These are phyloP conservation scores for Rubia tinctorum DNA, from an alignment of 305 asterid species.

Conservation along the genomic window DNA sequence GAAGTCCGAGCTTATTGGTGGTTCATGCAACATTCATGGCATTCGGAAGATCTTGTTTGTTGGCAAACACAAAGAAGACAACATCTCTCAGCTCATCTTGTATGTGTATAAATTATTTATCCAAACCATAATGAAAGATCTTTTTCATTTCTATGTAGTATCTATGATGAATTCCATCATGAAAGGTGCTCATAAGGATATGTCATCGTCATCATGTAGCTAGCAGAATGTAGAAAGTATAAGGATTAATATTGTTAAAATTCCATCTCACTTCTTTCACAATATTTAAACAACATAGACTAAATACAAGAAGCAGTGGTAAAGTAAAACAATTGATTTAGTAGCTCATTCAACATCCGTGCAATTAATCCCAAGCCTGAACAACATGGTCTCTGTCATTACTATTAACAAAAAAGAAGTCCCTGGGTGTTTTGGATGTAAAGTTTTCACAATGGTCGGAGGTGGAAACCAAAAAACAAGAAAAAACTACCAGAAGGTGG, in stretches of 20 bases:
- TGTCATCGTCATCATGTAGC: not conserved
- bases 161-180: not conserved
- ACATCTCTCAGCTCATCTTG: conserved; percentile 93
- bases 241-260: too few relatives aligned
- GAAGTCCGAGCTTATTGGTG: too few relatives aligned
- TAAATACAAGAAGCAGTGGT: too few relatives aligned
- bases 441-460: conserved; percentile 16
- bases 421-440: conserved; percentile 47
- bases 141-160: not conserved
- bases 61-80: conserved; percentile 82
- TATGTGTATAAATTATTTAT: conserved; percentile 17
- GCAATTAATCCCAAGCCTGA: conserved; percentile 42
- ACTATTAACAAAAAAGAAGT: conserved; percentile 74
- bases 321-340: too few relatives aligned
- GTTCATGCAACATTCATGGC: conserved; percentile 50
- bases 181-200: not conserved
- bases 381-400: conserved; percentile 91
- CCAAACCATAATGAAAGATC: not conserved
- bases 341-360: too few relatives aligned
- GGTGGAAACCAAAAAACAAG: too few relatives aligned
- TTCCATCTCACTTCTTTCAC: too few relatives aligned
- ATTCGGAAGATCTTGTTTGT: conserved; percentile 96
- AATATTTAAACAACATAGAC: too few relatives aligned
- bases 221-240: not conserved
- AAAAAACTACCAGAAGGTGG: too few relatives aligned